These are phyloP conservation scores for Candida germanica DNA, from an alignment of 805 yeast species.

Conservation along the genomic window DNA sequence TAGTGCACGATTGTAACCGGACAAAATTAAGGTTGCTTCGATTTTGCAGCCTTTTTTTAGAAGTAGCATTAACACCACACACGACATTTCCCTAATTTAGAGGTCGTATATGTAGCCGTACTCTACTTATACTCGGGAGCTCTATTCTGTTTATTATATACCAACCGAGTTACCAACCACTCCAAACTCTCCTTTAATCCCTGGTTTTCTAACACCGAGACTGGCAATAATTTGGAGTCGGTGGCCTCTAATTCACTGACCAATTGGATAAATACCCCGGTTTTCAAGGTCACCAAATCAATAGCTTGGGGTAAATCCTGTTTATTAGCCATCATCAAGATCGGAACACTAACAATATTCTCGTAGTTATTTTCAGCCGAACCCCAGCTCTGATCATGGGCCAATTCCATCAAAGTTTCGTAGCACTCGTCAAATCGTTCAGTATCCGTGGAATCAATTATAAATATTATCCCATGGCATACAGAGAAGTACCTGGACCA, in stretches of 20 bases:
- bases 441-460: constrained; percentile 88
- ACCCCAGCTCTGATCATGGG: constrained; percentile 44
- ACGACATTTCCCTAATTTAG: background rate
- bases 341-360: constrained; percentile 63
- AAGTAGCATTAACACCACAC: no score
- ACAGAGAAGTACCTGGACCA: constrained; percentile 85
- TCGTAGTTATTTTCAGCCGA: constrained; percentile 16
- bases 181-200: constrained; percentile 86
- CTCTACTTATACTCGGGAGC: constrained; percentile 52
- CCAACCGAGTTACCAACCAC: constrained; percentile 76
- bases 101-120: background rate
- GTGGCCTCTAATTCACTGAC: constrained; percentile 84
- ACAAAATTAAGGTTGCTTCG: no score
- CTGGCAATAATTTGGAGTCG: constrained; percentile 85
- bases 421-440: constrained; percentile 81
- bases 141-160: constrained; percentile 59
- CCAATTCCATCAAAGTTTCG: constrained; percentile 51
- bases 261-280: constrained; percentile 76
- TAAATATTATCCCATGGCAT: constrained; percentile 89
- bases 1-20: no score
- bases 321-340: constrained; percentile 92
- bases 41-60: no score
- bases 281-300: constrained; percentile 59
- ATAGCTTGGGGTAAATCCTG: constrained; percentile 65
- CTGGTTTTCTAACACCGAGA: constrained; percentile 78